phyloP scores from a whole-genome alignment of 768 basidiomycete genomes.

The Obba rivulosa region DNA sequence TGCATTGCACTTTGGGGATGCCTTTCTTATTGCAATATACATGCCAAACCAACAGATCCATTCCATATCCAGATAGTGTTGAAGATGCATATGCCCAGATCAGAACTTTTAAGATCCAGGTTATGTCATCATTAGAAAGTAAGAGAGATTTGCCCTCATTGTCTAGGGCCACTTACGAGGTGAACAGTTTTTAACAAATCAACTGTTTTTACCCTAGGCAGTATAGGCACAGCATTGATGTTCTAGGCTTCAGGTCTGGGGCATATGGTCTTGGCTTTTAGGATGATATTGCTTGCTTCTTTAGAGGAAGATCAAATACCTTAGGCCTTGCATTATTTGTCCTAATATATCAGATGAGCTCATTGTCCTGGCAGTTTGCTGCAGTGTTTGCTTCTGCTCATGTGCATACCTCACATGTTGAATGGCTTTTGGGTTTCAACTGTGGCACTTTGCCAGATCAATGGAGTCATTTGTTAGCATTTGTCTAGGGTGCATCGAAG shows the following conservation, averaged over 20 bases:
- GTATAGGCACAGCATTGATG: neutral
- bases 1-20: constrained; percentile 27
- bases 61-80: constrained; percentile 31
- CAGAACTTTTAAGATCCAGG: constrained; percentile 22
- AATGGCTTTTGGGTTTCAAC: no score
- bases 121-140: constrained; percentile 15
- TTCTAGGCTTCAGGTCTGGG: neutral
- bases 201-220: constrained; percentile 2
- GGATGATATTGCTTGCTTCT: no score
- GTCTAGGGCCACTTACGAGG: neutral
- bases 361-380: no score
- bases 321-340: no score
- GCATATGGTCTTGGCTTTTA: neutral
- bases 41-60: constrained; percentile 34
- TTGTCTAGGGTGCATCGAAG: constrained; percentile 7
- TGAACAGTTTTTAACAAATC: neutral
- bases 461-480: no score
- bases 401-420: no score
- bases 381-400: no score
- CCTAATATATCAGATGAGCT: no score
- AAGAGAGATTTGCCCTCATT: neutral
- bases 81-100: constrained; percentile 22
- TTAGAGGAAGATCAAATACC: no score
- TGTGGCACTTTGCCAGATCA: no score
- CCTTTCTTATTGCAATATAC: constrained; percentile 30